Base-by-base conservation (phyloP, 1,284 basidiomycete genomes). In the Trametes hirsuta region DNA sequence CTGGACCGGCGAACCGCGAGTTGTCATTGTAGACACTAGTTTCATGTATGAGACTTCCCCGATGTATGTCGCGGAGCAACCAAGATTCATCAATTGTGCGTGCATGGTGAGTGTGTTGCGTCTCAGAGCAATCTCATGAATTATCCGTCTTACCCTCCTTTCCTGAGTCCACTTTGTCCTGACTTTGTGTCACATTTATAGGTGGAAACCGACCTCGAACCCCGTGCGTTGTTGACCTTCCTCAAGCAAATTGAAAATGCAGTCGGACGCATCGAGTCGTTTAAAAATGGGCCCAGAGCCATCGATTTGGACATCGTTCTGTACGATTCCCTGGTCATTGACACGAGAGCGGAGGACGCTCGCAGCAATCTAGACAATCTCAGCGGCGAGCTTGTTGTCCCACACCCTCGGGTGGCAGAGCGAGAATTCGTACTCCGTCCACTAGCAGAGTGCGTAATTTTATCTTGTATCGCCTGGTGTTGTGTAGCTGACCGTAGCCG, bases 41-140 rank as follows among this genome's bases (percentile, higher is more conserved):
- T 94, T 96, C 75, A 75, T 99, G 76, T 99, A 99, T 73, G 91
- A 98, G 76, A 96, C 91, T 18, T 82, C 88, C 21, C 95, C 97
- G 0, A 98, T 98, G 97, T 99, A 99, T 74, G 88, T 97, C 24
- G 84, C 84, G 15, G 89, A 97, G 63, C 97, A 99, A 74, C 92
- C 91, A 24, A 76, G 81, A 34, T 99, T 99, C 75, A 84, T 93
- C 63, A 99, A 99, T 71, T 93, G 93, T 58, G 94, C 92, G 9
- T 92, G 95, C 66, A 80, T 95, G 75, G 94, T 97, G 62, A 64
- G 87, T 76, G 15, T 44, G 24, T 21, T 30, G 5, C 30, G 30
- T 4, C 8, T 8, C 5, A 30, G 30, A 8, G 5, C 8, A 30
- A 8, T 30, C 30, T 30, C 30, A 8, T 5, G 4, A 30, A 8